Base-by-base conservation (phyloP, 345 rosid species). In the Litchi chinensis region DNA sequence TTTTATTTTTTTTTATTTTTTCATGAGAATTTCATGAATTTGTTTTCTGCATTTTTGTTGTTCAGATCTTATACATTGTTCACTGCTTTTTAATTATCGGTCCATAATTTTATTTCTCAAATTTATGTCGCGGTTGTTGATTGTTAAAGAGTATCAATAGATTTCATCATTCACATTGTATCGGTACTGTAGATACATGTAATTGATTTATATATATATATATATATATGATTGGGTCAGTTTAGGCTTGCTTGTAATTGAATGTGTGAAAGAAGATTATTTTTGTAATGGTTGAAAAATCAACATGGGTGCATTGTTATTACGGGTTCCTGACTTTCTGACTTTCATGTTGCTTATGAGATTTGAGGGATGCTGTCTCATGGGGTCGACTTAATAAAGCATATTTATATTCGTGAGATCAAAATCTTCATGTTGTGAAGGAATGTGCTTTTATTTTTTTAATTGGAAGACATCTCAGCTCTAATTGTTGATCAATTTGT, bases 61-160 rank as follows among this genome's bases (percentile, higher is more conserved):
- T 76, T 84, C n/a, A n/a, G n/a, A n/a, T n/a, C n/a, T n/a, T n/a
- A 76, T 39, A 75, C 89, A 81, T 84, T 82, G 87, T 79, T 68
- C 18, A 73, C 69, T 12, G 28, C 84, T 82, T 80, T 64, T 22
- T 6, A 48, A 12, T 10, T 73, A 80, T 71, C 48, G 32, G 71
- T 22, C 50, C 24, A 3, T 60, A 19, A 41, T n/a, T 76, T 54
- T 67, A 24, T 68, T 57, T 22, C 5, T 50, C 71, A 26, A 71
- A 13, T 11, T 54, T 76, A 52, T 66, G 72, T 37, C 19, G 6
- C 54, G 6, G 44, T 39, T 60, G 10, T 46, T 46, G 1, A 28
- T 28, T 28, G 32, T 28, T 28, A 2, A 28, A n/a, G 32, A 28
- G 32, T 28, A 28, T 28, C 32, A 28, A 28, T 28, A 28, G 32